Base-by-base conservation (phyloP, 495 filamentous ascomycete genomes). In the Tuber borchii region DNA sequence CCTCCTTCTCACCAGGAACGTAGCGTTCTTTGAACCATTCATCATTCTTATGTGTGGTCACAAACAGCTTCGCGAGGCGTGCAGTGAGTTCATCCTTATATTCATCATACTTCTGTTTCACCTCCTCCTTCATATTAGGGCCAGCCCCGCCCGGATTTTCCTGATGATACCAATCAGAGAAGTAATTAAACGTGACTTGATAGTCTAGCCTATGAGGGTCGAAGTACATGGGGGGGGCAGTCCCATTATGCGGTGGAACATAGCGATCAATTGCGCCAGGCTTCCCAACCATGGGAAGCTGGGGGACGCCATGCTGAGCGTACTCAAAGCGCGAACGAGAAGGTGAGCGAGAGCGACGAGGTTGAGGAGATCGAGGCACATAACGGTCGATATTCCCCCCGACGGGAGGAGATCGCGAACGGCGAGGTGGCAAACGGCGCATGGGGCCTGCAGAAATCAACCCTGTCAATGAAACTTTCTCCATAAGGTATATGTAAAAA, bases 11-110 rank as follows among this genome's bases (percentile, higher is more conserved):
- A 73, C 95, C 93, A 6, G 93, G 88, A 74, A 95, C 88, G 80
- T 99, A 99, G 71, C 93, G 91, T 84, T 99, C 95, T 77, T 91
- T 93, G 85, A 99, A 99, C 95, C 95, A 99, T 81, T 98, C 95
- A 79, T 98, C 95, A 20, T 88, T 87, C 81, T 95, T 96, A 83
- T 98, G 95, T 71, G 92, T 90, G 43, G 91, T 89, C 34, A 99
- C 95, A 81, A 99, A 98, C 2, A 87, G 86, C 76, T 91, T 88
- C 0, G 94, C 93, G 90, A 98, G 93, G 82, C 93, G 95, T 14
- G 93, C 89, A 83, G 97, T 93, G 10, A 97, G 87, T 65, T 97
- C 94, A 83, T 95, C 93, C 82, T 97, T 98, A 85, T 99, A 99
- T 19, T 87, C 80, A 85, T 98, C 96, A 82, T 98, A 99, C 2